These are phyloP conservation scores for Macaranga tanarius DNA, from an alignment of 441 rosid genomes.

Conservation along the genomic window DNA sequence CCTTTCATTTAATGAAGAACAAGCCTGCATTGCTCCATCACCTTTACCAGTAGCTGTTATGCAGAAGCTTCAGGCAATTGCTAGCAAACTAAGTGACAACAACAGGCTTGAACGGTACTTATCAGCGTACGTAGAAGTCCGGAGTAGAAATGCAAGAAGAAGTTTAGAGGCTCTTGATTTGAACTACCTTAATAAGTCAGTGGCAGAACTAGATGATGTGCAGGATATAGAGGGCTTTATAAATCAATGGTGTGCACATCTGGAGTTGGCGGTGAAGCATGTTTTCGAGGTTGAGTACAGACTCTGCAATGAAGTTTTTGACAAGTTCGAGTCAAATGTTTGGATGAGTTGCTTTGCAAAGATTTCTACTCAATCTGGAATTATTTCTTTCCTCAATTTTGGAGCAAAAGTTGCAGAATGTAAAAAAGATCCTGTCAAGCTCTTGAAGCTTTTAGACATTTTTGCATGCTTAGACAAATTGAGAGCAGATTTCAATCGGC, in stretches of 20 bases:
- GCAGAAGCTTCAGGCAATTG: conserved; percentile 48
- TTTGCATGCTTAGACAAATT: conserved; percentile 59
- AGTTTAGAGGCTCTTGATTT: conserved; percentile 41
- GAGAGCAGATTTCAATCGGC: conserved; percentile 57
- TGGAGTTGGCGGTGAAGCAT: conserved; percentile 49
- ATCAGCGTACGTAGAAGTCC: conserved; percentile 36
- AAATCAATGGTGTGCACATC: conserved; percentile 54
- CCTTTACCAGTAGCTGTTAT: conserved; percentile 25
- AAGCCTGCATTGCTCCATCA: conserved; percentile 19
- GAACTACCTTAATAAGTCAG: conserved; percentile 44
- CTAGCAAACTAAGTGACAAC: conserved; percentile 39
- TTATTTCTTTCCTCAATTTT: conserved; percentile 52
- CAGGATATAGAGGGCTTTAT: conserved; percentile 41
- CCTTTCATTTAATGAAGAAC: conserved; percentile 7
- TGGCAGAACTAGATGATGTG: conserved; percentile 42
- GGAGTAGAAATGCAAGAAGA: conserved; percentile 38
- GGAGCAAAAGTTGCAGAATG: conserved; percentile 54
- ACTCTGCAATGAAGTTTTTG: conserved; percentile 54
- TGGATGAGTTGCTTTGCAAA: conserved; percentile 46
- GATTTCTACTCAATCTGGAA: conserved; percentile 52
- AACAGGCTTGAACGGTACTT: conserved; percentile 38
- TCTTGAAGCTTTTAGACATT: conserved; percentile 58
- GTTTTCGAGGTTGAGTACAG: conserved; percentile 45
- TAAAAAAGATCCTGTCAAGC: conserved; percentile 61
- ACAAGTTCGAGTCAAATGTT: conserved; percentile 30